Evolutionary conservation across 345 rosid species (phyloP), one percentile per base, ranked within the genome.

Genomic region (Hibiscus mutabilis): DNA sequence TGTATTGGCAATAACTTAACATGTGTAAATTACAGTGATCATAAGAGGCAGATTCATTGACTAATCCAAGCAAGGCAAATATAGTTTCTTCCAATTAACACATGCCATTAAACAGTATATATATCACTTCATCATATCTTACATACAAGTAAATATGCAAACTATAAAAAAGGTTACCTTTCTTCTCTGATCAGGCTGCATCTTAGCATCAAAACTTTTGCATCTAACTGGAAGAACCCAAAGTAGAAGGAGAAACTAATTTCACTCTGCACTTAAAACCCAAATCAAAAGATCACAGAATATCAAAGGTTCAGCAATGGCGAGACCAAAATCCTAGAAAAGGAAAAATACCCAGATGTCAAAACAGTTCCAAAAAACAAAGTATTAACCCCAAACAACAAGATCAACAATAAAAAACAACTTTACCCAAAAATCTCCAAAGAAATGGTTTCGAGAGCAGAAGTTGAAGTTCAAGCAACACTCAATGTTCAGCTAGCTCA

Each of bases 141-240:
- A 65, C 51, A 59, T 37, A 42, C 56, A 0, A 37, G 2, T 12
- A 61, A 42, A 46, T 15, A n/a, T 49, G 66, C 15, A 29, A 22
- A 58, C 6, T 46, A 49, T 29, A 58, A 33, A 18, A 62, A 66
- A 2, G 10, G 14, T 49, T 66, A 89, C 98, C 98, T 91, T 93
- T 81, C 84, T 91, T 69, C 98, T 78, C 65, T 89, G 97, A 86
- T 91, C 97, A 82, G 88, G 80, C 84, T 91, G 96, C 98, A 93
- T 93, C 87, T 87, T 87, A 13, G 86, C 85, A 83, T 86, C 73
- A 86, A 84, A 79, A 73, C 52, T 56, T 76, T 69, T 55, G 78
- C 77, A 46, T 57, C 40, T 12, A 58, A 55, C 46, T 69, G 73
- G 18, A 16, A 42, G 27, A 47, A 44, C 63, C 63, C 57, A 27